Evolutionary conservation across 805 yeast species (phyloP).

Genomic region (Cyberlindnera japonica): DNA sequence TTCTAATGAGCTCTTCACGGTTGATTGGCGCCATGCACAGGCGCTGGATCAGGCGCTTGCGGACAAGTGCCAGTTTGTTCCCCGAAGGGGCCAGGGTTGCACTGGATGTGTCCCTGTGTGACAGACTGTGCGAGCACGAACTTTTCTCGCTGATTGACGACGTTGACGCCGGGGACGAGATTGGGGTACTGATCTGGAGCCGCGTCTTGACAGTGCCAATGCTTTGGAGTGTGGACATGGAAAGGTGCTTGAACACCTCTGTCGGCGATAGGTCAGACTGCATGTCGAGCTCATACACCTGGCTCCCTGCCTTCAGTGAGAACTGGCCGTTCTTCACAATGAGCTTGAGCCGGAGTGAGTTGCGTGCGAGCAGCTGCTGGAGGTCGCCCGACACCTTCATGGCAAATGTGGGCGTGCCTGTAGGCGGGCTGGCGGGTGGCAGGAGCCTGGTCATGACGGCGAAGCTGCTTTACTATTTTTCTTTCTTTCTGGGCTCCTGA

Average conservation of each 20-base stretch:
- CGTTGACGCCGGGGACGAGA: conserved; percentile 8
- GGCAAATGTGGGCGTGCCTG: conserved; percentile 10
- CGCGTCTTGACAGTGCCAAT: conserved; percentile 17
- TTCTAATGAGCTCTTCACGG: conserved; percentile 28
- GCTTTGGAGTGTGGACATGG: conserved; percentile 20
- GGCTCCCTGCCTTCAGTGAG: conserved; percentile 14
- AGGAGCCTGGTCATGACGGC: background rate
- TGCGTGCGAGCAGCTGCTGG: conserved; percentile 11
- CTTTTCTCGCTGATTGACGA: no score
- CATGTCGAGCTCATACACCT: conserved; percentile 6
- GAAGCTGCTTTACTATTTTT: no score
- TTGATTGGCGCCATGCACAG: conserved; percentile 48
- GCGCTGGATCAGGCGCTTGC: conserved; percentile 39
- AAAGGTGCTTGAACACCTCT: conserved; percentile 25
- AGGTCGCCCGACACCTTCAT: conserved; percentile 11
- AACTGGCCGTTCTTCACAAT: conserved; percentile 21
- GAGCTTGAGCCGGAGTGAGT: conserved; percentile 19
- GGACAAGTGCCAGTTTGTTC: conserved; percentile 20
- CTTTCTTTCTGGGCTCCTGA: no score
- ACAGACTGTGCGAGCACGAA: no score
- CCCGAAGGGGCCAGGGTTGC: conserved; percentile 14
- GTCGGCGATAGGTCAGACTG: conserved; percentile 6
- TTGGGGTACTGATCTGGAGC: conserved; percentile 11
- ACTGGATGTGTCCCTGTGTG: background rate
- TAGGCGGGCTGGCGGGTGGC: conserved; percentile 5